phyloP scores from a whole-genome alignment of 2,329 filamentous ascomycete species.

The Talaromyces sp. region DNA sequence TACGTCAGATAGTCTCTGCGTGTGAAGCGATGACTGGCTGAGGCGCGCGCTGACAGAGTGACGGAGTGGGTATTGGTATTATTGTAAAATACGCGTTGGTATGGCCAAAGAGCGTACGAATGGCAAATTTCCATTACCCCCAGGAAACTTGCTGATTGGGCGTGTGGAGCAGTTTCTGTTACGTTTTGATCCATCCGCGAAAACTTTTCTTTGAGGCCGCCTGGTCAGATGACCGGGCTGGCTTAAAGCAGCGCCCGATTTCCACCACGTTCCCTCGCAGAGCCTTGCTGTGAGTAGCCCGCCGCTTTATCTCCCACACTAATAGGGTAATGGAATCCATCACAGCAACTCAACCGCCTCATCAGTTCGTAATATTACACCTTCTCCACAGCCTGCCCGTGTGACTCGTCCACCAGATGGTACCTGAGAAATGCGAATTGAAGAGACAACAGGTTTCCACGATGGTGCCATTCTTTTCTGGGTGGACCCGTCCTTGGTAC shows the following conservation, averaged over 20 bases:
- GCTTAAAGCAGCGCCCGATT: conserved; percentile 22
- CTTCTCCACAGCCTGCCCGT: neutral
- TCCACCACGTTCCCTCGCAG: neutral
- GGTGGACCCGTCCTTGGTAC: conserved; percentile 1
- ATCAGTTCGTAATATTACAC: neutral
- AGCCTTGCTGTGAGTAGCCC: neutral
- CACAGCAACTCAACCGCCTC: neutral
- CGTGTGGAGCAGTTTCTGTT: conserved; percentile 32
- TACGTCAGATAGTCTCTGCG: neutral
- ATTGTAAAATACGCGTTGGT: neutral
- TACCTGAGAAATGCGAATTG: conserved; percentile 7
- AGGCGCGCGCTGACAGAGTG: neutral
- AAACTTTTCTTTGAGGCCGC: conserved; percentile 17
- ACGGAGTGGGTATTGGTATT: neutral
- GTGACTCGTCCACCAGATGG: conserved; percentile 8
- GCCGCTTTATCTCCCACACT: neutral
- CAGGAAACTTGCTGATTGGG: conserved; percentile 35
- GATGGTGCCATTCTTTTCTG: conserved; percentile 13
- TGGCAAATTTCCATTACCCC: conserved; percentile 31
- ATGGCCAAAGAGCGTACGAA: neutral
- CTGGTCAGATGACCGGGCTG: conserved; percentile 33
- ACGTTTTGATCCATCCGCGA: conserved; percentile 28
- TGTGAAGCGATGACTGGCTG: neutral
- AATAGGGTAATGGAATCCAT: neutral
- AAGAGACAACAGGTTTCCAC: neutral